Conservation (phyloP, 495 filamentous ascomycete species). For the Chaetomidium leptoderma region DNA sequence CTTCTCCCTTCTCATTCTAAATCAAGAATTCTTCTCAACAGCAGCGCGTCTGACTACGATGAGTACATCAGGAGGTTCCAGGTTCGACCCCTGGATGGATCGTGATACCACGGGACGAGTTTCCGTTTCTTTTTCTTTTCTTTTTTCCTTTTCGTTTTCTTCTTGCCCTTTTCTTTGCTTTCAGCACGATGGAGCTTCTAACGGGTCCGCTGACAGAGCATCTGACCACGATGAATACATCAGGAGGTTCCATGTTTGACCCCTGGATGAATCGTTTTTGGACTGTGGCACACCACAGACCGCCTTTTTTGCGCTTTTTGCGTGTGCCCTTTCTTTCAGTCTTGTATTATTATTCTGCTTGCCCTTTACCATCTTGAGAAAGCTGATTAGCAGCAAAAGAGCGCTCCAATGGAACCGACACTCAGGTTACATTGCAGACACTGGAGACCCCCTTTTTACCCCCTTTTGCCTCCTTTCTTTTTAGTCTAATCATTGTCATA, state of each 20-base stretch:
- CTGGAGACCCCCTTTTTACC: no score
- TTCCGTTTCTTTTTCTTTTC: no score
- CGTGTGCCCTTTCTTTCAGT: neutral
- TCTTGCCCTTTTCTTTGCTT: neutral
- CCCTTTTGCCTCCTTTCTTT: no score
- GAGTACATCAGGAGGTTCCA: conserved; percentile 3
- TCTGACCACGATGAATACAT: conserved; percentile 10
- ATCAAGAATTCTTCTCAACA: neutral
- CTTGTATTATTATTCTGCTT: no score
- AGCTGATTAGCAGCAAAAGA: no score
- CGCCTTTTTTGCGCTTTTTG: no score
- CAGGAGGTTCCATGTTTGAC: conserved; percentile 19
- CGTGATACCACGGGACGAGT: neutral
- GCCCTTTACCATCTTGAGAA: no score
- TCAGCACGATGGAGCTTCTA: no score
- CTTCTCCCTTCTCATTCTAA: neutral
- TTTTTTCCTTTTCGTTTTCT: no score
- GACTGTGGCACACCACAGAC: neutral
- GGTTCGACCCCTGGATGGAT: conserved; percentile 3
- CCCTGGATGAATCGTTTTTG: conserved; percentile 14
- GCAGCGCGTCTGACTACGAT: conserved; percentile 16
- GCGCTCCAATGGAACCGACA: no score
- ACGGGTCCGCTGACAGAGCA: conserved; percentile 13
- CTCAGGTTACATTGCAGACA: no score
- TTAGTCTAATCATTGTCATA: no score